These are phyloP conservation scores for Mollisiaceae sp. DNA, from an alignment of 2,329 filamentous ascomycete genomes.

Conservation along the genomic window DNA sequence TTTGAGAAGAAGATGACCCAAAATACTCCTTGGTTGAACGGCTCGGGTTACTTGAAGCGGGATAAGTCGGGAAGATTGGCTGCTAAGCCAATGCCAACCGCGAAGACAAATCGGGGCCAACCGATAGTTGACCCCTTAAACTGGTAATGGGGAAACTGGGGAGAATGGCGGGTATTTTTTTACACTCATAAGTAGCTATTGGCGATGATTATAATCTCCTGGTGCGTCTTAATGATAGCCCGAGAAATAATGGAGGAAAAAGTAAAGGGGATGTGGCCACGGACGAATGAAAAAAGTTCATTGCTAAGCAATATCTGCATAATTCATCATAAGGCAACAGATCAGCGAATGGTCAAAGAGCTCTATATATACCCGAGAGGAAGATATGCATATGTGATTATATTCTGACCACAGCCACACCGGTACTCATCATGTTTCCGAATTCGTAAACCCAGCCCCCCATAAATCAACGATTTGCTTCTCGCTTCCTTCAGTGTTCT, in stretches of 20 bases:
- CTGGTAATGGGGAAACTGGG: constrained; percentile 62
- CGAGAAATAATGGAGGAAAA: background rate
- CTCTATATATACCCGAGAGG: no score
- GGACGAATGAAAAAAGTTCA: background rate
- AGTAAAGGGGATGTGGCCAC: background rate
- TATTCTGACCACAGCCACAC: no score
- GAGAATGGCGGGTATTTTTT: background rate
- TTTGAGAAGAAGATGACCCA: constrained; percentile 80
- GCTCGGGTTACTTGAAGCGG: constrained; percentile 76
- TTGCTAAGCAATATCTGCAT: background rate
- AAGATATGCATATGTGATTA: no score
- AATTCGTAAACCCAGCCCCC: no score
- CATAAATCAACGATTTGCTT: no score
- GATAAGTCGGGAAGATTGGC: constrained; percentile 60
- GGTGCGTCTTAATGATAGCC: constrained; percentile 9
- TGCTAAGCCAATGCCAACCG: constrained; percentile 70
- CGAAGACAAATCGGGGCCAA: constrained; percentile 88
- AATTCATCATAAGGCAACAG: no score
- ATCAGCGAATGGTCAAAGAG: no score
- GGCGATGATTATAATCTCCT: constrained; percentile 7
- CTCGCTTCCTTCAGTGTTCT: no score
- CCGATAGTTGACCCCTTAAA: constrained; percentile 84
- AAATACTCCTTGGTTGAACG: constrained; percentile 91
- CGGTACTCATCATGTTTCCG: no score
- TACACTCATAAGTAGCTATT: constrained; percentile 7